Percentiles rank a stretch among this genome's conserved stretches.
These are phyloP conservation scores for Sarocladium kiliense DNA, from an alignment of 2,329 filamentous ascomycete species.

Conservation along the genomic window DNA sequence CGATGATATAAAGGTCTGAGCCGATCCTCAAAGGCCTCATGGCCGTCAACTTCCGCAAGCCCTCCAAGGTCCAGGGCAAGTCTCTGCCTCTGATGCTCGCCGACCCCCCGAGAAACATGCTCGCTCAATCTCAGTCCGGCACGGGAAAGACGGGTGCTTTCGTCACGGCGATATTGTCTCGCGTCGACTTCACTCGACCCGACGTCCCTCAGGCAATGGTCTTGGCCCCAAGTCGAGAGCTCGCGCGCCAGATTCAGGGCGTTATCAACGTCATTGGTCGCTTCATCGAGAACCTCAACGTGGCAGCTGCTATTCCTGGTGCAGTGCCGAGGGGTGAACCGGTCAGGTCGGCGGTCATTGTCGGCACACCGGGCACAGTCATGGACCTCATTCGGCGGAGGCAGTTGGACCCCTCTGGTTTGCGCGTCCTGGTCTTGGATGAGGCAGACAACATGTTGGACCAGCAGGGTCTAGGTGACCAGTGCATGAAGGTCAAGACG, in stretches of 20 bases:
- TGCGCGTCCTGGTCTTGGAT: constrained; percentile 85
- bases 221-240: constrained; percentile 86
- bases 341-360: constrained; percentile 73
- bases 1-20: constrained; percentile 23
- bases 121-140: constrained; percentile 98
- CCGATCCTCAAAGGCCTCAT: constrained; percentile 72
- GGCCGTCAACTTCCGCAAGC: constrained; percentile 83
- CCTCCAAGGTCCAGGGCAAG: constrained; percentile 96
- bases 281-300: constrained; percentile 70
- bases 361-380: constrained; percentile 91
- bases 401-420: constrained; percentile 63
- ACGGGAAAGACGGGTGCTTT: constrained; percentile 98
- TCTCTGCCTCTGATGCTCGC: constrained; percentile 84
- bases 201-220: constrained; percentile 78
- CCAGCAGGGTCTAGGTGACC: constrained; percentile 88
- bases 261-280: constrained; percentile 81
- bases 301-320: constrained; percentile 81
- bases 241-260: constrained; percentile 88
- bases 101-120: constrained; percentile 87
- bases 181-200: constrained; percentile 68
- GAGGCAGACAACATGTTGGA: constrained; percentile 99
- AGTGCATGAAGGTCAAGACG: constrained; percentile 86
- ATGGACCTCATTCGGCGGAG: constrained; percentile 78
- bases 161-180: constrained; percentile 83
- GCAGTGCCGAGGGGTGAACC: constrained; percentile 61